Conservation (phyloP, 768 basidiomycete genomes). For the Termitomyces sp. region DNA sequence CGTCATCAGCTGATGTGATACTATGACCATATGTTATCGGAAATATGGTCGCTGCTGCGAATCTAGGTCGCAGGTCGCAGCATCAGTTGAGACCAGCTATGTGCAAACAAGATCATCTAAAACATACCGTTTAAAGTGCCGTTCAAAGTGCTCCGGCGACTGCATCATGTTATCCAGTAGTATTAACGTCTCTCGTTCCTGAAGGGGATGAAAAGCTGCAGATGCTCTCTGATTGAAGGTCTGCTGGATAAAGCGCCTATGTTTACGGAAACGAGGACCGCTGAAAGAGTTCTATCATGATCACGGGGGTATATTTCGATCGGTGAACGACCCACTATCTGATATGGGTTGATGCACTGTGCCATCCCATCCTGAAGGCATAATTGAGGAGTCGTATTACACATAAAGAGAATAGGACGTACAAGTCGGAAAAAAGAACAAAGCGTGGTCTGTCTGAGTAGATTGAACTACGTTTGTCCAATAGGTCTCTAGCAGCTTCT, state of each 20-base stretch:
- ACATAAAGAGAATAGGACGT: conserved; percentile 14
- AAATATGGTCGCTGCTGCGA: conserved; percentile 41
- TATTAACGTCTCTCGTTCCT: conserved; percentile 35
- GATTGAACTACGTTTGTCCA: conserved; percentile 50
- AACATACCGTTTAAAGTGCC: conserved; percentile 38
- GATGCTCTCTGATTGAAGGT: conserved; percentile 41
- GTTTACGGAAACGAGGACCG: conserved; percentile 47
- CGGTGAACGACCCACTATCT: conserved; percentile 33
- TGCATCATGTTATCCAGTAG: conserved; percentile 35
- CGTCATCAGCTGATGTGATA: conserved; percentile 38
- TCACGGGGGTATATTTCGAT: not conserved
- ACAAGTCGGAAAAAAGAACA: conserved; percentile 44
- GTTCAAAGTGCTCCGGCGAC: conserved; percentile 32
- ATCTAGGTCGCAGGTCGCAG: conserved; percentile 23
- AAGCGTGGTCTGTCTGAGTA: conserved; percentile 50
- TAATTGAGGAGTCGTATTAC: not conserved
- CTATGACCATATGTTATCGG: conserved; percentile 45
- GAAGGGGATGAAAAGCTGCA: conserved; percentile 33
- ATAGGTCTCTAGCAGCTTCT: conserved; percentile 39
- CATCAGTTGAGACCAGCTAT: too few species aligned
- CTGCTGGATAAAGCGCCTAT: conserved; percentile 46
- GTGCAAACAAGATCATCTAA: not conserved
- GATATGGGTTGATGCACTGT: conserved; percentile 39
- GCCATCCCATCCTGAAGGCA: conserved; percentile 41
- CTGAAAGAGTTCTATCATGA: conserved; percentile 18